Base-by-base conservation (phyloP, 192 early-diverging fungal species). In the Linnemannia exigua region DNA sequence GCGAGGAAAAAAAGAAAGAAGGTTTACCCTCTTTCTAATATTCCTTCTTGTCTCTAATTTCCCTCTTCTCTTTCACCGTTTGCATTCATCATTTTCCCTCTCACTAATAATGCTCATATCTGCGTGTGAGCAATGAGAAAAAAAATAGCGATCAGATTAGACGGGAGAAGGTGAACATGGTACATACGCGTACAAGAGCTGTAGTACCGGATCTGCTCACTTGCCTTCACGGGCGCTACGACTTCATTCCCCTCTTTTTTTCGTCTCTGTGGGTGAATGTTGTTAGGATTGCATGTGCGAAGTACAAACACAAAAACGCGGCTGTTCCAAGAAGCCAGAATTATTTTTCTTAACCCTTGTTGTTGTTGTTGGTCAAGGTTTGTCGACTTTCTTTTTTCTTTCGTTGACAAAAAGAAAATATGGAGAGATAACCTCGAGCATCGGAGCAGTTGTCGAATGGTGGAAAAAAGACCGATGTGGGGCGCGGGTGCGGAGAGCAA, bases 81-180 rank as follows among this genome's bases (percentile, higher is more conserved):
- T 8, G 22, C 52, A 54, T 9, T 54, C 11, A 1, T 5, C 22
- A 54, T 54, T 17, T 25, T 54, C 6, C 22, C n/a, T 7, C 17
- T 52, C 19, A 19, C 51, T 0, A 20, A 28, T 14, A 0, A 25
- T 17, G 28, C 31, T 12, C 58, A 63, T 22, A 31, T 28, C 12
- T 63, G 58, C 2, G 25, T 61, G 12, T 61, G 52, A 54, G 51
- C 51, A 28, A n/a, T 20, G 54, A n/a, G n/a, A n/a, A n/a, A n/a
- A n/a, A n/a, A n/a, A n/a, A n/a, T n/a, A n/a, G n/a, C n/a, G n/a
- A 61, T 61, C 54, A 61, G 54, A 61, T 61, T 61, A 61, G 28
- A 61, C 58, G 12, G 58, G 58, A 25, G 1, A 31, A 31, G 58
- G 58, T 63, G 28, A 3, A 63, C 41, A 63, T n/a, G 8, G 51